A percentile compares a stretch with the other conserved stretches of the same genome.
Conservation (phyloP, 2,329 filamentous ascomycete genomes). For the Aspergillus ruber region DNA sequence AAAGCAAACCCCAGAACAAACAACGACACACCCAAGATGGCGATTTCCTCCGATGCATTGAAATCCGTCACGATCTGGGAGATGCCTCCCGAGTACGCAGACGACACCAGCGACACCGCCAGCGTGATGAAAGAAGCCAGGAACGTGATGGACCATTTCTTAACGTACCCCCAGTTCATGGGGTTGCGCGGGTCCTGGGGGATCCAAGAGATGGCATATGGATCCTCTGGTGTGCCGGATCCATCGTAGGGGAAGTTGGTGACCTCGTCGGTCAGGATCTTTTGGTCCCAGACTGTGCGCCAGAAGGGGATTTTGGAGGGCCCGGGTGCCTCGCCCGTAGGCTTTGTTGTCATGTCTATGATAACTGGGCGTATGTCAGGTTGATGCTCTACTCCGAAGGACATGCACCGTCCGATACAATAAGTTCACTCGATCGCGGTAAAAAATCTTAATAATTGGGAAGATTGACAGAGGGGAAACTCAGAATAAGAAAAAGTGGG, state of each 20-base stretch:
- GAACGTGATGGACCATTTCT: conserved; percentile 35
- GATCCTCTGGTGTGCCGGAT: conserved; percentile 33
- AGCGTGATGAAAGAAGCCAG: conserved; percentile 32
- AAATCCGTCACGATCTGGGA: conserved; percentile 27
- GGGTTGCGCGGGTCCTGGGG: conserved; percentile 36
- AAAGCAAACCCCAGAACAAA: conserved; percentile 41
- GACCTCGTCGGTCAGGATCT: conserved; percentile 24
- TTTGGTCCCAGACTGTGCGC: conserved; percentile 24
- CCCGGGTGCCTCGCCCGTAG: conserved; percentile 6
- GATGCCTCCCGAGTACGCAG: conserved; percentile 33
- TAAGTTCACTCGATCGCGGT: no score
- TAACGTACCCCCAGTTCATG: conserved; percentile 25
- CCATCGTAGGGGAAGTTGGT: conserved; percentile 24
- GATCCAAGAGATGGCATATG: conserved; percentile 35
- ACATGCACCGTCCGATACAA: neutral
- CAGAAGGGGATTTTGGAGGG: conserved; percentile 24
- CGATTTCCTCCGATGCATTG: conserved; percentile 24
- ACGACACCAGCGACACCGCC: conserved; percentile 34
- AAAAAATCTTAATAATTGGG: neutral
- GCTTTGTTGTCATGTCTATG: neutral
- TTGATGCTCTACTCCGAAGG: neutral
- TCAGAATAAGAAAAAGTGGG: neutral
- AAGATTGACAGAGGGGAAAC: neutral
- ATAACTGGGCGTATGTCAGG: neutral
- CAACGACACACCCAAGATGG: conserved; percentile 35